These are phyloP conservation scores for Basipetospora chlamydospora DNA, from an alignment of 2,329 filamentous ascomycete species.

Conservation along the genomic window DNA sequence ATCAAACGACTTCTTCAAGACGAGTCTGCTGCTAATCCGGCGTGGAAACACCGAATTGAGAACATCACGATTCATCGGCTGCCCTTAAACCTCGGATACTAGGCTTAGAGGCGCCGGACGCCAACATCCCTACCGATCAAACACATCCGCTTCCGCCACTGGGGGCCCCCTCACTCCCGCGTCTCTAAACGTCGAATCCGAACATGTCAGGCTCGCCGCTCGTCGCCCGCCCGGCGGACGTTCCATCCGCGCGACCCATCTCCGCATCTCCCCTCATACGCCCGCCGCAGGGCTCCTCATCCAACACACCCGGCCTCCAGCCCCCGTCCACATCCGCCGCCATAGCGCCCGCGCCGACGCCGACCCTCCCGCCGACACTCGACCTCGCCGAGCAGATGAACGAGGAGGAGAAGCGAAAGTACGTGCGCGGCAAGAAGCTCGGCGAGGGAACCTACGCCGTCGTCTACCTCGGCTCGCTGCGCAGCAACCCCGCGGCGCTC, in stretches of 20 bases:
- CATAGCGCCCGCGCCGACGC: too few species aligned
- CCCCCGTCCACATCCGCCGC: conserved; percentile 15
- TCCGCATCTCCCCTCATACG: conserved; percentile 13
- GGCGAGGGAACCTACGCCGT: conserved; percentile 96
- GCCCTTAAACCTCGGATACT: too few species aligned
- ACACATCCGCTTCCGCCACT: too few species aligned
- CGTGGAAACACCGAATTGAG: too few species aligned
- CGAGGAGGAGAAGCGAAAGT: conserved; percentile 71
- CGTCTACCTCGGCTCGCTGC: conserved; percentile 78
- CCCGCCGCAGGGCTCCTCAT: conserved; percentile 14
- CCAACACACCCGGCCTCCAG: conserved; percentile 14
- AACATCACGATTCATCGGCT: too few species aligned
- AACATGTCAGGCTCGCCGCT: conserved; percentile 24
- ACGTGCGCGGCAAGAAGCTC: conserved; percentile 82
- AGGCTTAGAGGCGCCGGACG: too few species aligned
- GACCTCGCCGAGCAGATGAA: conserved; percentile 71
- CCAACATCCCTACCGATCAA: too few species aligned
- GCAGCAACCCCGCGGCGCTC: conserved; percentile 52
- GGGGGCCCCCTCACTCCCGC: too few species aligned
- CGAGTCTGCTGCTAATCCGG: too few species aligned
- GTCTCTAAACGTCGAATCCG: too few species aligned
- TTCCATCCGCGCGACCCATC: conserved; percentile 5
- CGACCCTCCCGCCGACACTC: conserved; percentile 26
- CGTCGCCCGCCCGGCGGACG: conserved; percentile 15
- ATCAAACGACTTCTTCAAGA: too few species aligned